Evolutionary conservation across 495 filamentous ascomycete genomes (phyloP).

Genomic region (Penicillium psychrofluorescens): DNA sequence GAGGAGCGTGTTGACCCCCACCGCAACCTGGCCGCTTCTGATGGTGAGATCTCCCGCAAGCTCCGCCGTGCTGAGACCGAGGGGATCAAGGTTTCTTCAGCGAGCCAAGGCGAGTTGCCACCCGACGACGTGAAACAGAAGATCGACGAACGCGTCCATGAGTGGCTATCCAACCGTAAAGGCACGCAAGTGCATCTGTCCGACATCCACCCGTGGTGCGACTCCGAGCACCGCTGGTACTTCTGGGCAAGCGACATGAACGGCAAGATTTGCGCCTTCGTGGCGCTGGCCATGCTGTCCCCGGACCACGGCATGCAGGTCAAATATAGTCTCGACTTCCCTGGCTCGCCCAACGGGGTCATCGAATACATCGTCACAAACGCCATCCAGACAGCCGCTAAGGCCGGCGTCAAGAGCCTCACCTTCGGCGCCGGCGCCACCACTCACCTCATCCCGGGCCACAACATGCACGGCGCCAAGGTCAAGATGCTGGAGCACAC

Average conservation of each 20-base stretch:
- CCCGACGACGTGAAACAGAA: constrained; percentile 55
- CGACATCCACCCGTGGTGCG: constrained; percentile 75
- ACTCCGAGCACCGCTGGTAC: constrained; percentile 71
- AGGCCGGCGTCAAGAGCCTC: constrained; percentile 53
- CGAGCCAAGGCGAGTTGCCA: constrained; percentile 51
- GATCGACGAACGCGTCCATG: constrained; percentile 61
- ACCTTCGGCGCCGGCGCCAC: constrained; percentile 78
- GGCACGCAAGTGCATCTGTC: constrained; percentile 81
- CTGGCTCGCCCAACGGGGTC: constrained; percentile 64
- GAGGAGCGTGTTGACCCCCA: constrained; percentile 70
- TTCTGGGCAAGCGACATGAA: constrained; percentile 63
- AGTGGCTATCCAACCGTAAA: constrained; percentile 74
- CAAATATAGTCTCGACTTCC: constrained; percentile 84
- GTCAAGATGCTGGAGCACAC: constrained; percentile 68
- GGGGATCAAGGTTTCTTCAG: constrained; percentile 63
- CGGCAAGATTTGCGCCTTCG: constrained; percentile 62
- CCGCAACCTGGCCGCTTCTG: constrained; percentile 44
- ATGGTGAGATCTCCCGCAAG: constrained; percentile 58
- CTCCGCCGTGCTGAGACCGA: constrained; percentile 72
- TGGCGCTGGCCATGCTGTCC: constrained; percentile 66
- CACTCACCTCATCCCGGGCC: constrained; percentile 57
- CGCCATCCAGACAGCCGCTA: constrained; percentile 62
- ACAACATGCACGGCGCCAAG: constrained; percentile 66
- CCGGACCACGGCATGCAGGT: constrained; percentile 77
- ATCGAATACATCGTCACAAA: constrained; percentile 75